Conservation (phyloP, 768 basidiomycete genomes). For the Suillus subluteus region DNA sequence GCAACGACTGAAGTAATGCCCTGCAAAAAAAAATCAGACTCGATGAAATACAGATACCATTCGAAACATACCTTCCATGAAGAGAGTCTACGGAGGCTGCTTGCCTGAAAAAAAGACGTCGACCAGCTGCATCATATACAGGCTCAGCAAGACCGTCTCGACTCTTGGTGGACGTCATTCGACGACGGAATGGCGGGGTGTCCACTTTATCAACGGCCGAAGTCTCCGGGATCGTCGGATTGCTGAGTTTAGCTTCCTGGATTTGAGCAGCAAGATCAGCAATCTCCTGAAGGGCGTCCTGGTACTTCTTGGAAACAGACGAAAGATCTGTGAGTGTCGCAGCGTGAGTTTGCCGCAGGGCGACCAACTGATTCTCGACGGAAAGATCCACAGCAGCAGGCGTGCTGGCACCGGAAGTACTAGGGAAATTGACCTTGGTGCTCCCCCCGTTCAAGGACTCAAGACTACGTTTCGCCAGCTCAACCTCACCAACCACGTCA, state of each 20-base stretch:
- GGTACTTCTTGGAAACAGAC: conserved; percentile 79
- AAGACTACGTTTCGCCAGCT: conserved; percentile 67
- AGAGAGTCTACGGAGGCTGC: conserved; percentile 88
- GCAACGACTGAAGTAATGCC: conserved; percentile 92
- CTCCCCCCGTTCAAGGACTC: conserved; percentile 45
- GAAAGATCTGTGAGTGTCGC: conserved; percentile 82
- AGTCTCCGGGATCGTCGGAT: conserved; percentile 46
- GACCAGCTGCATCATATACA: conserved; percentile 53
- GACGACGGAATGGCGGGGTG: conserved; percentile 49
- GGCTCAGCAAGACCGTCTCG: conserved; percentile 47
- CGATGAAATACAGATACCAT: conserved; percentile 17
- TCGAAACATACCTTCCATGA: conserved; percentile 69
- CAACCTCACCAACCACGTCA: conserved; percentile 69
- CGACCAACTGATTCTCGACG: conserved; percentile 64
- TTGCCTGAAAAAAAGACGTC: conserved; percentile 85
- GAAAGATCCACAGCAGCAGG: conserved; percentile 40
- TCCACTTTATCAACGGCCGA: conserved; percentile 47
- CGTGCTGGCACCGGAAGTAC: conserved; percentile 32
- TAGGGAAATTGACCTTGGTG: conserved; percentile 33
- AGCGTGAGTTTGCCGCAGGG: conserved; percentile 81
- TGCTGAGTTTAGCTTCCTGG: conserved; percentile 79
- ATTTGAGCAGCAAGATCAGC: conserved; percentile 92
- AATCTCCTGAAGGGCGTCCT: conserved; percentile 88
- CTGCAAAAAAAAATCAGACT: conserved; percentile 41
- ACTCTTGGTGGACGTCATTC: conserved; percentile 52